These are phyloP conservation scores for Candida arabinofermentans DNA, from an alignment of 805 yeast species.

Conservation along the genomic window DNA sequence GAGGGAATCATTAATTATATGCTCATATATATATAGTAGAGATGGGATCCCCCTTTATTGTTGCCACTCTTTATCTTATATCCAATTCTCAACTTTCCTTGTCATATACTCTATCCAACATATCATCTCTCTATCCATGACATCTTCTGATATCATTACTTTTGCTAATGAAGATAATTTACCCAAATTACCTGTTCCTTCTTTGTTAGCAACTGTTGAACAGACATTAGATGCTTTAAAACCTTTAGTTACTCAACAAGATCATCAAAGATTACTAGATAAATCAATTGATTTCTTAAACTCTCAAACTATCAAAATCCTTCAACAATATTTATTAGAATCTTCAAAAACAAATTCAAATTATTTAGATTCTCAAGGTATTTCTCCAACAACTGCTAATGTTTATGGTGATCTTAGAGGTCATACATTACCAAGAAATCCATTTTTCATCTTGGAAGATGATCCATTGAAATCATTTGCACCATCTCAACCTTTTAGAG, in stretches of 20 bases:
- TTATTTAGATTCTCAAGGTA: constrained; percentile 50
- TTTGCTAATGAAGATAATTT: constrained; percentile 39
- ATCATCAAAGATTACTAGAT: constrained; percentile 40
- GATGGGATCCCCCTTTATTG: background rate
- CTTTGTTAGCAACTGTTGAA: constrained; percentile 42
- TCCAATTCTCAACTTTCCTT: background rate
- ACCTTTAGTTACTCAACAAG: constrained; percentile 55
- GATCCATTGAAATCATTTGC: constrained; percentile 60
- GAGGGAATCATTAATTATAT: no score
- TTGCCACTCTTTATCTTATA: background rate
- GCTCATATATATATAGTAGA: no score
- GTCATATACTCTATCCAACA: background rate
- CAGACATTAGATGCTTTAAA: constrained; percentile 54
- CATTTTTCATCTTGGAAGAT: constrained; percentile 68
- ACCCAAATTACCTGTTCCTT: constrained; percentile 64
- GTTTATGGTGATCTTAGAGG: constrained; percentile 62
- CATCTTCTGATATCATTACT: constrained; percentile 23
- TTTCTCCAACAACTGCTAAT: constrained; percentile 49
- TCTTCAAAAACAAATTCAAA: constrained; percentile 41
- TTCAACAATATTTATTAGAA: constrained; percentile 52
- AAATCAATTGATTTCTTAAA: constrained; percentile 43
- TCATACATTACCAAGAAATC: constrained; percentile 71
- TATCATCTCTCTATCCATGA: background rate
- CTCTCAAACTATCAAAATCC: constrained; percentile 36
- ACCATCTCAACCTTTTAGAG: constrained; percentile 64